Conservation (phyloP, 306 rosid species). For the Herpetospermum pedunculosum region DNA sequence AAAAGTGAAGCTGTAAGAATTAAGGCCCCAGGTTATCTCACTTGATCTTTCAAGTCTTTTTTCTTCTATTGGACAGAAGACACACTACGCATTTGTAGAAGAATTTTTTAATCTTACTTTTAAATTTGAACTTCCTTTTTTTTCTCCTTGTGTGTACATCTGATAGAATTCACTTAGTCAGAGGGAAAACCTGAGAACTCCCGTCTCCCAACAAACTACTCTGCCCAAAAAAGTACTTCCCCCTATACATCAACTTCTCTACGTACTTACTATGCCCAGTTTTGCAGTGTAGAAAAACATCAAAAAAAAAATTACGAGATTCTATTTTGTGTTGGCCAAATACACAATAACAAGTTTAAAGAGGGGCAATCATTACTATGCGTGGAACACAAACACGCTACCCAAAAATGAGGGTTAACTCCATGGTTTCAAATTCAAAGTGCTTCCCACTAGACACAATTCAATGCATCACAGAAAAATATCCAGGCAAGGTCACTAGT, state of each 20-base stretch:
- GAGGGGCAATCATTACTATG: not conserved
- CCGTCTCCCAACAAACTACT: not conserved
- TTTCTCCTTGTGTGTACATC: not conserved
- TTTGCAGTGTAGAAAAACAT: not conserved
- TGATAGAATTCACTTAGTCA: not conserved
- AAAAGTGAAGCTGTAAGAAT: not conserved
- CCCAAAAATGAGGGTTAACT: not conserved
- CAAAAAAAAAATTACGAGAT: not conserved
- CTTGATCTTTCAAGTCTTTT: not conserved
- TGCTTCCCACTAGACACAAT: not conserved
- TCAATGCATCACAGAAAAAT: not conserved
- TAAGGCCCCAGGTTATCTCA: not conserved
- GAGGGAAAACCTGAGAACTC: not conserved
- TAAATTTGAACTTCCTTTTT: not conserved
- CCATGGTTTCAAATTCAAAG: not conserved
- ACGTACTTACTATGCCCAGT: not conserved
- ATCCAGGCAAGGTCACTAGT: no score
- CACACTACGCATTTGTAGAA: not conserved
- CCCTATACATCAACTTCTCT: not conserved
- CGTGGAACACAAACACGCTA: not conserved
- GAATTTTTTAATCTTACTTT: not conserved
- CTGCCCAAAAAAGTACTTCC: not conserved
- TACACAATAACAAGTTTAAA: not conserved
- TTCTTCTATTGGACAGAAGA: not conserved
- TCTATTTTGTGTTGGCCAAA: not conserved